A percentile compares a stretch with the other conserved stretches of the same genome.
Evolutionary conservation across 75 land plant species (phyloP).

Genomic region (Chamaecyparis obtusa): DNA sequence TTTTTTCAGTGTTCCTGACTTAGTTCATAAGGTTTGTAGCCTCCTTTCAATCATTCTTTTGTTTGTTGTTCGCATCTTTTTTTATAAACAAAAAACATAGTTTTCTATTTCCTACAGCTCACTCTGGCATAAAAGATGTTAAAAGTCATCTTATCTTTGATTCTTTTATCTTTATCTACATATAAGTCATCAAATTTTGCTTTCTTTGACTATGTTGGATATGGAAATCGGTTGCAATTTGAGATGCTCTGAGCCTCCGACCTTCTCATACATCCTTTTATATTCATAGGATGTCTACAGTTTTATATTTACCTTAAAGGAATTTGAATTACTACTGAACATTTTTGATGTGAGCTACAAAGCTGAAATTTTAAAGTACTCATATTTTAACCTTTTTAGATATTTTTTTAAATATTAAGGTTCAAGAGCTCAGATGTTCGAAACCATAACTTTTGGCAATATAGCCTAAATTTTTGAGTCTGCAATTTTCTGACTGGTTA

Average conservation of each 20-base stretch:
- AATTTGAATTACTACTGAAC: too few species aligned
- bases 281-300: neutral
- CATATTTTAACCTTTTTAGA: neutral
- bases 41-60: neutral
- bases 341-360: neutral
- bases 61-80: neutral
- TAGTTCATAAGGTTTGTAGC: slow-evolving; percentile 42
- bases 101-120: neutral
- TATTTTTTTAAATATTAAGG: neutral
- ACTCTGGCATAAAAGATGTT: neutral
- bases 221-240: too few species aligned
- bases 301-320: neutral
- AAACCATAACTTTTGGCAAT: neutral
- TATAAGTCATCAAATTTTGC: neutral
- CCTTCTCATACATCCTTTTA: neutral
- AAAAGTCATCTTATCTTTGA: too few species aligned
- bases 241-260: neutral
- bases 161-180: too few species aligned
- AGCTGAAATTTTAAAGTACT: too few species aligned
- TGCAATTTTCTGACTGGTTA: neutral
- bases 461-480: neutral
- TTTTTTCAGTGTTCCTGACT: slow-evolving; percentile 35
- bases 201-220: neutral
- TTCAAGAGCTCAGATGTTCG: neutral
- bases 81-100: neutral